Base-by-base conservation (phyloP, 208 protist genomes). In the Porcisia hertigi region DNA sequence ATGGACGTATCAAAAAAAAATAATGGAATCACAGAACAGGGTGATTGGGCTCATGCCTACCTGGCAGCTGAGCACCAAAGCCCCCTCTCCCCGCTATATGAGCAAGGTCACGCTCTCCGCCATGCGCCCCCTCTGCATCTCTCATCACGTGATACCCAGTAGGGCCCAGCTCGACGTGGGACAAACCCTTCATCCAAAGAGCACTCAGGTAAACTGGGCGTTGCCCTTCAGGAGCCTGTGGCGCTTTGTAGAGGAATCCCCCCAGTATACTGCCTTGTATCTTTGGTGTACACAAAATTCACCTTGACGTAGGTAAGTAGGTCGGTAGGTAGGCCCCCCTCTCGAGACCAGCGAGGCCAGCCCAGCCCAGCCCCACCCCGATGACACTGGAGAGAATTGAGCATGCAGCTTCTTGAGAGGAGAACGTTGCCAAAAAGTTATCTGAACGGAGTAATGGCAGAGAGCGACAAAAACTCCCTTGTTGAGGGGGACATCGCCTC, bases 371-470 rank as follows among this genome's bases (percentile, higher is more conserved):
- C n/a, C n/a, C n/a, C n/a, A 49, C 47, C 73, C 74, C 1, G 73
- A 77, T 1, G 73, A 80, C 52, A 88, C 70, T 9, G 71, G 62
- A 53, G 60, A 80, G 36, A 62, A 80, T 47, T 76, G 65, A 5
- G 80, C 77, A 34, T 78, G 64, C 65, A 88, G 18, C 76, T 88
- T 80, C 71, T 82, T 74, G 25, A 85, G 64, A 47, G 75, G 58
- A 4, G 76, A 34, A 34, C 83, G 82, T 43, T 63, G 55, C n/a
- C n/a, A 14, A 79, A 76, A n/a, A 87, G 73, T 25, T 75, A 14
- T 18, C 83, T 74, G 11, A 87, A 71, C 9, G 14, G 11, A 14
- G 75, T 76, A 43, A 87, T 64, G 6, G 34, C n/a, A 8, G 76
- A 82, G 69, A 73, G 79, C 18, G 80, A 81, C 45, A 87, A 47